Evolutionary conservation across 2,329 filamentous ascomycete species (phyloP).

Genomic region (Zymoseptoria passerinii): DNA sequence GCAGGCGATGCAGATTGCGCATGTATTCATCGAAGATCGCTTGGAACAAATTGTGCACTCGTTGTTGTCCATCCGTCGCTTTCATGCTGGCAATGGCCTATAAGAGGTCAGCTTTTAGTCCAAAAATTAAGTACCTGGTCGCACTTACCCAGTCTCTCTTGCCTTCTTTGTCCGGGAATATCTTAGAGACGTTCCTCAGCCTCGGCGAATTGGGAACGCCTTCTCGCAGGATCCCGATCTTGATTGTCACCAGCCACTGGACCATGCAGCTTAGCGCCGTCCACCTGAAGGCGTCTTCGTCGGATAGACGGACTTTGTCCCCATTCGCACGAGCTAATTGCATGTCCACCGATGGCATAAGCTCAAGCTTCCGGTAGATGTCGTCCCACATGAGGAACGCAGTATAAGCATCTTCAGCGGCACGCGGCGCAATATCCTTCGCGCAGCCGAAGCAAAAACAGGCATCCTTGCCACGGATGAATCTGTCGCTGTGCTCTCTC

Average conservation of each 20-base stretch:
- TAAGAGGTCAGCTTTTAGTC: too few species aligned
- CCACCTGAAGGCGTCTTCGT: constrained; percentile 34
- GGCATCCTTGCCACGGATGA: constrained; percentile 21
- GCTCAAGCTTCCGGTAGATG: constrained; percentile 8
- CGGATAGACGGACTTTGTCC: constrained; percentile 28
- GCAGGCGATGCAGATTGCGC: neutral
- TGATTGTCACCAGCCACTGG: constrained; percentile 4
- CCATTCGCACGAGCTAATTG: constrained; percentile 38
- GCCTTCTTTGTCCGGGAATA: constrained; percentile 6
- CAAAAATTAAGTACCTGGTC: too few species aligned
- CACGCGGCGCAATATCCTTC: constrained; percentile 8
- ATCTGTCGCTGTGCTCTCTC: constrained; percentile 38
- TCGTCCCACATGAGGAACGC: constrained; percentile 16
- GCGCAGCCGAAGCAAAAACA: constrained; percentile 9
- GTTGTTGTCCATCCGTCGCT: neutral
- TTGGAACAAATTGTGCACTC: neutral
- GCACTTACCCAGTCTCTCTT: neutral
- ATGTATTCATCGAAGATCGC: neutral
- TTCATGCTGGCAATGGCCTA: too few species aligned
- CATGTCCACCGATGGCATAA: constrained; percentile 13
- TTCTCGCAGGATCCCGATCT: constrained; percentile 3
- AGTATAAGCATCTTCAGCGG: constrained; percentile 15
- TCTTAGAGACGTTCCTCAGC: constrained; percentile 6
- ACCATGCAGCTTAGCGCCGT: constrained; percentile 30
- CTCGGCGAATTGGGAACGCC: constrained; percentile 17